Evolutionary conservation across 805 yeast genomes (phyloP).

Genomic region (Ogataea methanolica): DNA sequence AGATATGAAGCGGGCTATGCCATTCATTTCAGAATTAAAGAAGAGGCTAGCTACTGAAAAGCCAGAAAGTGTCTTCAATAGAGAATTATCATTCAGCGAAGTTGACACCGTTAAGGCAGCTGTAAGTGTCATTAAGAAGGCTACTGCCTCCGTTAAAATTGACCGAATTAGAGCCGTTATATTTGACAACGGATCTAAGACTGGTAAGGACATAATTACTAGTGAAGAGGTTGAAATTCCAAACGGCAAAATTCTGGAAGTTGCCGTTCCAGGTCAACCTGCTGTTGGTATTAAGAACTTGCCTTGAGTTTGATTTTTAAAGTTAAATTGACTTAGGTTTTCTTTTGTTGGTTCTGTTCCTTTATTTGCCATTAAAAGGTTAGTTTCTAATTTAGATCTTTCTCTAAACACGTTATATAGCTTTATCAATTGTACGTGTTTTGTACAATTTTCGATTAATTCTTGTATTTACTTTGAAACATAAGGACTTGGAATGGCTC

Average conservation of each 20-base stretch:
- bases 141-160: constrained; percentile 58
- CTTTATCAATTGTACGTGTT: too few species aligned
- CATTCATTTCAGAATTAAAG: constrained; percentile 83
- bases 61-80: constrained; percentile 78
- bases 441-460: too few species aligned
- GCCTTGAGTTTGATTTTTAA: background rate
- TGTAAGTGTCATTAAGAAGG: constrained; percentile 50
- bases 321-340: too few species aligned
- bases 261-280: constrained; percentile 91
- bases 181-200: constrained; percentile 56
- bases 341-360: too few species aligned
- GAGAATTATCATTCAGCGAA: constrained; percentile 84
- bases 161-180: constrained; percentile 55
- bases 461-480: too few species aligned
- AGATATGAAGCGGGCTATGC: constrained; percentile 98
- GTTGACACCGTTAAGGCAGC: constrained; percentile 56
- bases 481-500: too few species aligned
- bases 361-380: too few species aligned
- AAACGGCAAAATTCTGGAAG: constrained; percentile 66
- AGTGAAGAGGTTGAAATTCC: constrained; percentile 67
- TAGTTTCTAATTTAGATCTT: too few species aligned
- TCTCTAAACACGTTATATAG: too few species aligned
- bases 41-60: constrained; percentile 68
- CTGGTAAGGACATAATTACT: constrained; percentile 62
- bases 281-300: constrained; percentile 75